These are phyloP conservation scores for Pulveroboletus sp. DNA, from an alignment of 768 basidiomycete genomes.

Conservation along the genomic window DNA sequence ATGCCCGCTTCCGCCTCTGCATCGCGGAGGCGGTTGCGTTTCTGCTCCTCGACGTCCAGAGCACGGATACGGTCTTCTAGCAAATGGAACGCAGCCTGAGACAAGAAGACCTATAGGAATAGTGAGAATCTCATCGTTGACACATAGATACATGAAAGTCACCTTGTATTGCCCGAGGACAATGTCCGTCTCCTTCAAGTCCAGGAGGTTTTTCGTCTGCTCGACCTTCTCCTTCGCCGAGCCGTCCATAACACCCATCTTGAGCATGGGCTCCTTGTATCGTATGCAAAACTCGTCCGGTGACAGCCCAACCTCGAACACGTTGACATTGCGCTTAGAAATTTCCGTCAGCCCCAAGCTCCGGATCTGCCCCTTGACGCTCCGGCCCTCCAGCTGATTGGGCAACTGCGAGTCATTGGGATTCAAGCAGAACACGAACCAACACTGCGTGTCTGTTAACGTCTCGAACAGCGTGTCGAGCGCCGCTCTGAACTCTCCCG, in stretches of 20 bases:
- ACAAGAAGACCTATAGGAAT: conserved; percentile 75
- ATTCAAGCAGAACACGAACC: conserved; percentile 91
- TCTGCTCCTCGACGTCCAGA: conserved; percentile 82
- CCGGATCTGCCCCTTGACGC: conserved; percentile 89
- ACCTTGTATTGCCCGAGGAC: conserved; percentile 86
- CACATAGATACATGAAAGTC: background rate
- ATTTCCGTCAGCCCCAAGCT: conserved; percentile 79
- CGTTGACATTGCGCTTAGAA: conserved; percentile 57
- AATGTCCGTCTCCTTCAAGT: conserved; percentile 65
- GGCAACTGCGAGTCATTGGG: conserved; percentile 95
- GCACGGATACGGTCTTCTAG: conserved; percentile 87
- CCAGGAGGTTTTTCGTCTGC: conserved; percentile 54
- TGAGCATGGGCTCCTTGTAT: conserved; percentile 67
- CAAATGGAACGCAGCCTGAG: conserved; percentile 78
- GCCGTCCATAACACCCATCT: conserved; percentile 57
- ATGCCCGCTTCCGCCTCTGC: conserved; percentile 72
- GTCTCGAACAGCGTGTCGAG: conserved; percentile 86
- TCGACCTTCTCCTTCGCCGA: conserved; percentile 57
- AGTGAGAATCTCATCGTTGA: conserved; percentile 2
- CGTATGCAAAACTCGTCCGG: conserved; percentile 83
- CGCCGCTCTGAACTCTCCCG: conserved; percentile 85
- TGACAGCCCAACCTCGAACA: conserved; percentile 84
- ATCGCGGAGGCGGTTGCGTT: conserved; percentile 73
- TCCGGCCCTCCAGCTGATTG: conserved; percentile 89
- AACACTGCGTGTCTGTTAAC: conserved; percentile 83